These are phyloP conservation scores for maize (Zea mays) DNA, from an alignment of 176 grass and related monocot species.

Conservation along the genomic window DNA sequence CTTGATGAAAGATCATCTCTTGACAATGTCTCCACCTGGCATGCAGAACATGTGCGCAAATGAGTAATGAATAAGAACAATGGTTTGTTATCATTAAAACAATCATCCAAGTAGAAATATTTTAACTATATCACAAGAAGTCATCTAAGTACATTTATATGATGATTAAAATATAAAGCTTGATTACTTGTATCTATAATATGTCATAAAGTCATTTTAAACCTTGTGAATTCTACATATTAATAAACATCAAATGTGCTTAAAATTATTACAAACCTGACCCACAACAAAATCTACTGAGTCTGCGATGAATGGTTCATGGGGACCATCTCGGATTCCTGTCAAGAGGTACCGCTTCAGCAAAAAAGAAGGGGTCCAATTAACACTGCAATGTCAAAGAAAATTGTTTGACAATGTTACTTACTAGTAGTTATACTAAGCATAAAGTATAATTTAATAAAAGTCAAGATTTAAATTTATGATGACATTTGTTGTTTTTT, in stretches of 20 bases:
- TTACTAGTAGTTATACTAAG: slow-evolving; percentile 4
- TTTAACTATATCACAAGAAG: not conserved
- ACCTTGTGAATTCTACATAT: not conserved
- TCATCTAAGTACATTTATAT: slow-evolving; percentile 7
- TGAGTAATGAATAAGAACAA: not conserved
- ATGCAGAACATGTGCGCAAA: slow-evolving; percentile 32
- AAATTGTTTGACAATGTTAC: slow-evolving; percentile 15
- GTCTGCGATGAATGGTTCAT: slow-evolving; percentile 96
- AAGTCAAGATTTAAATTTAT: not conserved
- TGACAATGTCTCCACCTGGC: slow-evolving; percentile 78
- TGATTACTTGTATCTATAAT: slow-evolving; percentile 17
- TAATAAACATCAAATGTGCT: slow-evolving; percentile 12
- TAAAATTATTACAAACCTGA: slow-evolving; percentile 52
- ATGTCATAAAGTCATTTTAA: slow-evolving; percentile 6
- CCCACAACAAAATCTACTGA: slow-evolving; percentile 97
- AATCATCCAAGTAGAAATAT: slow-evolving; percentile 8
- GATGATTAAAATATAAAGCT: not conserved
- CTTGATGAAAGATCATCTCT: slow-evolving; percentile 92
- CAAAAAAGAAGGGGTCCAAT: slow-evolving; percentile 97
- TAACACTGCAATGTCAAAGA: slow-evolving; percentile 76
- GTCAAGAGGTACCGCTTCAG: slow-evolving; percentile 94
- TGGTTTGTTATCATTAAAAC: not conserved
- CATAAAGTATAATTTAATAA: slow-evolving; percentile 20
- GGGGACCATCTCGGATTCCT: slow-evolving; percentile 86
- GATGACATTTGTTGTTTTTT: not conserved